Percentiles rank a stretch among this genome's conserved stretches.
Conservation (phyloP, 2,329 filamentous ascomycete species). For the Rhinocladiella mackenziei region DNA sequence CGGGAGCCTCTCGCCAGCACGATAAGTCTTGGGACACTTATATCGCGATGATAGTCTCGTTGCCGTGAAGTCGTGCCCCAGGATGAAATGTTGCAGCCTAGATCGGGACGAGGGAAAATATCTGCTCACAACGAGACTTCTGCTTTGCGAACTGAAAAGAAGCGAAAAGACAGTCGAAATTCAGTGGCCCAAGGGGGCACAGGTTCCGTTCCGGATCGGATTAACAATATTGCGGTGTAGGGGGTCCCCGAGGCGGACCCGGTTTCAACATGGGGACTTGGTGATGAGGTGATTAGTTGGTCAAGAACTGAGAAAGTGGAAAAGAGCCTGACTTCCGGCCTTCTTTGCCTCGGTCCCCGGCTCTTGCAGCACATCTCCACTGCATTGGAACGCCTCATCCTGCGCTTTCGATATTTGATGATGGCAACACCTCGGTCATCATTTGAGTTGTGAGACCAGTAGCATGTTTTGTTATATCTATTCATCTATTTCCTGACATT, state of each 20-base stretch:
- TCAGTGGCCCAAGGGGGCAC: neutral
- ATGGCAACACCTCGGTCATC: neutral
- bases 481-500: neutral
- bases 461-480: no score
- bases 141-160: neutral
- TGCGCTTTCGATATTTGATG: neutral
- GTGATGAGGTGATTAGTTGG: constrained; percentile 1
- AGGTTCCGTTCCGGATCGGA: constrained; percentile 1
- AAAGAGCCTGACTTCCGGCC: no score
- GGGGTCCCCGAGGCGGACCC: no score
- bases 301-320: neutral
- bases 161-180: neutral
- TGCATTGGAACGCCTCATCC: neutral
- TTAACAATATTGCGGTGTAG: constrained; percentile 4
- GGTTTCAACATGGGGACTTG: neutral
- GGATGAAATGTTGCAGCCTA: no score
- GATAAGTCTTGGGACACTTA: no score
- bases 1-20: no score
- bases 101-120: no score
- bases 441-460: no score
- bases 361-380: constrained; percentile 1
- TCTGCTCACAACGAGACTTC: neutral
- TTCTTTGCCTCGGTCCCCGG: constrained; percentile 17
- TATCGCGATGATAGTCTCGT: no score
- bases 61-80: no score